Evolutionary conservation across 2,329 filamentous ascomycete species (phyloP), one percentile per base, ranked within the genome.

Genomic region (Colletotrichum incanum): DNA sequence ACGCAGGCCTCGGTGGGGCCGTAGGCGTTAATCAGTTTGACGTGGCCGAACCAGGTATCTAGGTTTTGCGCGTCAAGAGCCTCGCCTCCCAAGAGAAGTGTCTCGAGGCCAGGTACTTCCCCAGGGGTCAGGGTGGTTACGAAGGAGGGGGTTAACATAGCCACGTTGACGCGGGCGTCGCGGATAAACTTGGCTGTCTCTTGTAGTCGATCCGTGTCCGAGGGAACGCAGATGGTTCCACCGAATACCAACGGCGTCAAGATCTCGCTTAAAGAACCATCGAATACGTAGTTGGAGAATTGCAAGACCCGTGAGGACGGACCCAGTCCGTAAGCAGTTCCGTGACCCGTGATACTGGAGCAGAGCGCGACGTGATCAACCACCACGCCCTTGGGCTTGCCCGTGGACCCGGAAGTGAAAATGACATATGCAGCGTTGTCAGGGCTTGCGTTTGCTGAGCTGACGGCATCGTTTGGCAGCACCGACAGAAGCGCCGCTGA

Each of bases 341-440:
- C 65, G 28, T 76, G 71, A 20, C 69, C 71, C 12, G 31, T 65
- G 20, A 73, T 63, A 34, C 74, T 76, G 18, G 77, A 74, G 66
- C 66, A 68, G 28, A 76, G 68, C 6, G 77, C 73, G 7, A 65
- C 67, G 60, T 76, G 74, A 61, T 73, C 63, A 60, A 75, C 64
- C 52, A 86, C 82, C 34, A 86, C 84, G 50, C 85, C 85, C 78
- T 87, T 87, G 9, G 85, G 85, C 47, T 80, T 78, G 16, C 84
- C 86, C 5, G 84, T 87, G 45, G 83, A 86, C 14, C 86, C 86
- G 18, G 85, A 75, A 2, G 76, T 77, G 39, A 74, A 76, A 43
- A 76, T 85, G 76, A 87, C 84, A 23, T 77, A 77, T 16, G 76
- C 75, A 9, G 72, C 55, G 31, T 76, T 73, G 37, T 61, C 54